These are phyloP conservation scores for Xylona heveae DNA, from an alignment of 495 filamentous ascomycete species.

Conservation along the genomic window DNA sequence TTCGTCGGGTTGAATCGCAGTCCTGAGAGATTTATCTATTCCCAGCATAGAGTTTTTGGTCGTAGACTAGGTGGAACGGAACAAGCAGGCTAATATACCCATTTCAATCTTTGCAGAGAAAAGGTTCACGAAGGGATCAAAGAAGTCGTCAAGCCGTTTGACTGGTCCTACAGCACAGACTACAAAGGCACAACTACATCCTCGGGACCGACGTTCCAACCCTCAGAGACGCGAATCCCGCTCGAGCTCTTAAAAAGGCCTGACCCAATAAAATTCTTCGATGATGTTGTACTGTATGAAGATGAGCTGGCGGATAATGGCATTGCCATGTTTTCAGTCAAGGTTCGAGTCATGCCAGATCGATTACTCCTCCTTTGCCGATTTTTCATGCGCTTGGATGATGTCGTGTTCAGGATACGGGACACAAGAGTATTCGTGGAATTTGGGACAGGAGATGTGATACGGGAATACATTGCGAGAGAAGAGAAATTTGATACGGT, in stretches of 20 bases:
- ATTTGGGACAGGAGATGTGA: slow-evolving; percentile 59
- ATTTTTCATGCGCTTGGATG: slow-evolving; percentile 88
- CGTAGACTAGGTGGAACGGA: too few species aligned
- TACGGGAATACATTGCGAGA: slow-evolving; percentile 69
- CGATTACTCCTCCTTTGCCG: slow-evolving; percentile 63
- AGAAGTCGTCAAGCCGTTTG: slow-evolving; percentile 85
- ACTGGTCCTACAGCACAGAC: slow-evolving; percentile 88
- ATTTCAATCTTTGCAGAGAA: slow-evolving; percentile 36
- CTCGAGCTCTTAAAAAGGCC: slow-evolving; percentile 62
- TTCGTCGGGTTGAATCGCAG: too few species aligned
- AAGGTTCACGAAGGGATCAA: slow-evolving; percentile 72
- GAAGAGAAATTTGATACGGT: slow-evolving; percentile 64
- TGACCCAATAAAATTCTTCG: slow-evolving; percentile 87
- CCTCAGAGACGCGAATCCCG: slow-evolving; percentile 44
- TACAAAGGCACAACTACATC: slow-evolving; percentile 45
- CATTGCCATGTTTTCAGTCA: slow-evolving; percentile 67
- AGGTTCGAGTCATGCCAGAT: slow-evolving; percentile 78
- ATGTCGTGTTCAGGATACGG: slow-evolving; percentile 63
- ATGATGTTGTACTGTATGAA: slow-evolving; percentile 89
- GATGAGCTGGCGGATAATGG: slow-evolving; percentile 97
- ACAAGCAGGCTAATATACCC: too few species aligned
- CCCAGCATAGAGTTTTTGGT: too few species aligned
- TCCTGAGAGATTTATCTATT: too few species aligned
- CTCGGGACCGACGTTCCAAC: slow-evolving; percentile 20
- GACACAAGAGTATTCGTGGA: slow-evolving; percentile 90